These are phyloP conservation scores for Stephania yunnanensis DNA, from an alignment of 164 flowering plant genomes.

Conservation along the genomic window DNA sequence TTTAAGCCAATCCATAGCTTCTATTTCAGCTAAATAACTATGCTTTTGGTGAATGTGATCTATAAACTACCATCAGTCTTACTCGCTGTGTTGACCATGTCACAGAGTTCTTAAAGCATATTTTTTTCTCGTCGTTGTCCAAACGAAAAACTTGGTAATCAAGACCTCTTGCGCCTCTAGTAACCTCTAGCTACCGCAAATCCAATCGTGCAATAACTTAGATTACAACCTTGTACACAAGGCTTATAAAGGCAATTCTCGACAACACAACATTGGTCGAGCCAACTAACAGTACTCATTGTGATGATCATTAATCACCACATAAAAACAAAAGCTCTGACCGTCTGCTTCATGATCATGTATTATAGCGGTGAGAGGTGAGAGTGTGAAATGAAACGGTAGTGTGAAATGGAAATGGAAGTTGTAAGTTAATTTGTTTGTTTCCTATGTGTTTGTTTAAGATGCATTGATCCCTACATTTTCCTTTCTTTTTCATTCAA, in stretches of 20 bases:
- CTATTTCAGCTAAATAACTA: slow-evolving; percentile 16
- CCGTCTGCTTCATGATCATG: too few species aligned
- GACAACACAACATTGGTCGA: too few species aligned
- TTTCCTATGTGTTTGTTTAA: too few species aligned
- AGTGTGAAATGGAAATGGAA: too few species aligned
- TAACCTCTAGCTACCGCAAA: slow-evolving; percentile 19
- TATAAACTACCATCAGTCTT: slow-evolving; percentile 20
- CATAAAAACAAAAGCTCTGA: too few species aligned
- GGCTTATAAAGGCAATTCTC: slow-evolving; percentile 20
- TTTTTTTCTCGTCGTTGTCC: slow-evolving; percentile 11
- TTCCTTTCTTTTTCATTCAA: too few species aligned
- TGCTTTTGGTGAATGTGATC: slow-evolving; percentile 21
- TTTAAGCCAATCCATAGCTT: slow-evolving; percentile 21
- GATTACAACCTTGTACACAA: slow-evolving; percentile 21
- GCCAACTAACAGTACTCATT: too few species aligned
- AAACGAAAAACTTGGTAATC: slow-evolving; percentile 9
- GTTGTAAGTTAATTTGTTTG: too few species aligned
- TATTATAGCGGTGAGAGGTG: too few species aligned
- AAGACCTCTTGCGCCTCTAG: slow-evolving; percentile 23
- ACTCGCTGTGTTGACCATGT: slow-evolving; percentile 14
- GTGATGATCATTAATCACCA: too few species aligned
- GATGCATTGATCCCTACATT: too few species aligned
- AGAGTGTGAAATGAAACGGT: too few species aligned
- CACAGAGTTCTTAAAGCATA: slow-evolving; percentile 20
- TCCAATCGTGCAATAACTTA: slow-evolving; percentile 19